These are phyloP conservation scores for Gigaspora rosea DNA, from an alignment of 192 early-diverging fungal species.

Conservation along the genomic window DNA sequence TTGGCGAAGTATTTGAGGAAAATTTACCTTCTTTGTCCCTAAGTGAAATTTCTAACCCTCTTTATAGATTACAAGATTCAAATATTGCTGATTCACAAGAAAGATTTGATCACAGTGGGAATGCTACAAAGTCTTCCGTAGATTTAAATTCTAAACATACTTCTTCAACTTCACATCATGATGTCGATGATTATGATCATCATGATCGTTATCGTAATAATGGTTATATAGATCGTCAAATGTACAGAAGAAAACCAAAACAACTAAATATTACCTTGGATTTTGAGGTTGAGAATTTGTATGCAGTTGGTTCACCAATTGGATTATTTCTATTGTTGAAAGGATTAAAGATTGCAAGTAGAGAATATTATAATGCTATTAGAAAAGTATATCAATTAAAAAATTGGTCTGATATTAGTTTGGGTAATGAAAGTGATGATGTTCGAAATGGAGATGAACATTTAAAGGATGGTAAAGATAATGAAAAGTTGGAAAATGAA, in stretches of 20 bases:
- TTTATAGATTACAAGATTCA: too few species aligned
- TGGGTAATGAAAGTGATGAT: background rate
- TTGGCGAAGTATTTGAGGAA: conserved; percentile 38
- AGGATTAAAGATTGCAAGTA: conserved; percentile 63
- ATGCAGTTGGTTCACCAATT: conserved; percentile 81
- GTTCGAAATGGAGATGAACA: background rate
- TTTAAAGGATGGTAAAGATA: background rate
- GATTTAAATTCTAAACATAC: too few species aligned
- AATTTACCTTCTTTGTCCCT: too few species aligned
- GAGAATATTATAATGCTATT: conserved; percentile 25
- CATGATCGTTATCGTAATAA: too few species aligned
- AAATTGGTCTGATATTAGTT: background rate
- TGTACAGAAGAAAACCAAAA: background rate
- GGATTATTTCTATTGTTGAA: conserved; percentile 78
- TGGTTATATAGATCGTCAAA: background rate
- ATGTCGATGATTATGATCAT: background rate
- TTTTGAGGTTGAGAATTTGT: conserved; percentile 75
- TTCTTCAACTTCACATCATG: conserved; percentile 8
- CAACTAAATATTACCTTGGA: conserved; percentile 50
- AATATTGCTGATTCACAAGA: too few species aligned
- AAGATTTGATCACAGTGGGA: too few species aligned
- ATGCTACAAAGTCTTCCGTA: too few species aligned
- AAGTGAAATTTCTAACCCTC: too few species aligned
- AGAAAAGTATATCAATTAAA: background rate
- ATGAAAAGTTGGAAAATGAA: too few species aligned